phyloP scores from a whole-genome alignment of 352 stramenopile species.

The Phytophthora nicotianae region DNA sequence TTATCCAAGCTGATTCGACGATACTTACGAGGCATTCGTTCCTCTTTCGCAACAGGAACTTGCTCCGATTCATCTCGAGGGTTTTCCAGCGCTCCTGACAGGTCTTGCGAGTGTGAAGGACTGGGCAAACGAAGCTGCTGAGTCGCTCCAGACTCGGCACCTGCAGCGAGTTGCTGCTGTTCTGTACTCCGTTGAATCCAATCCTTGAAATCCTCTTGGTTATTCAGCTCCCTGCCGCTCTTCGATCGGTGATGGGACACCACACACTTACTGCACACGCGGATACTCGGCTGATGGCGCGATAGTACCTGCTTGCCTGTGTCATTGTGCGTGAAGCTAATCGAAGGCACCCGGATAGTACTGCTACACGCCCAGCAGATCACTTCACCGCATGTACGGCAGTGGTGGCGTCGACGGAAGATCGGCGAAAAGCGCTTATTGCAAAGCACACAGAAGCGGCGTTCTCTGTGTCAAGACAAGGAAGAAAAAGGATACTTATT shows the following conservation, averaged over 20 bases:
- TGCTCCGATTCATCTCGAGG: conserved; percentile 27
- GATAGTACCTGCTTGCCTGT: conserved; percentile 80
- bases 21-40: conserved; percentile 57
- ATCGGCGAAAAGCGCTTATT: conserved; percentile 82
- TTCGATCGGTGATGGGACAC: conserved; percentile 80
- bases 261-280: conserved; percentile 85
- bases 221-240: conserved; percentile 67
- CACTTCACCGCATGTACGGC: conserved; percentile 85
- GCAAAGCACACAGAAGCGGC: conserved; percentile 84
- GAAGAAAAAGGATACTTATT: conserved; percentile 18
- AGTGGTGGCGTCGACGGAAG: conserved; percentile 88
- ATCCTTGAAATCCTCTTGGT: conserved; percentile 84
- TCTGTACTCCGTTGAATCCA: conserved; percentile 78
- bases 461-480: conserved; percentile 49
- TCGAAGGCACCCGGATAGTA: conserved; percentile 82
- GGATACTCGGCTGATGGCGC: conserved; percentile 81
- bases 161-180: conserved; percentile 39
- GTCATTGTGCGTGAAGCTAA: conserved; percentile 87
- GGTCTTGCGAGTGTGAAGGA: conserved; percentile 70
- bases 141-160: conserved; percentile 26
- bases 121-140: conserved; percentile 54
- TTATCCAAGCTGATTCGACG: conserved; percentile 65
- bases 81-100: conserved; percentile 48
- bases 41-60: conserved; percentile 31
- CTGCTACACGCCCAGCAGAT: conserved; percentile 90